Evolutionary conservation across 257 asterid genomes (phyloP).

Genomic region (Solanum lycopersicoides): DNA sequence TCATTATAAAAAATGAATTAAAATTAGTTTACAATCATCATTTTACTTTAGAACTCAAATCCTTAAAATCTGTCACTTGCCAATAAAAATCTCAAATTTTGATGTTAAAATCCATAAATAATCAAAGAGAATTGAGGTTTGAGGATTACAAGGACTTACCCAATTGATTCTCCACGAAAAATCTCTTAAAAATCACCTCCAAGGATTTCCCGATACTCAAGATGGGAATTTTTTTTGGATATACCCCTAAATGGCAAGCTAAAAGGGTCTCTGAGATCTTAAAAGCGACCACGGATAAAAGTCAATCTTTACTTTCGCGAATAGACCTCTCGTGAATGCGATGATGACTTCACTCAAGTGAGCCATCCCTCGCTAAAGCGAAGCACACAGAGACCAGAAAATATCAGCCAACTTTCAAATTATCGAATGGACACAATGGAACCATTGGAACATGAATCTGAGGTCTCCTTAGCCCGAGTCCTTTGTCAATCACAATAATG

Average conservation of each 20-base stretch:
- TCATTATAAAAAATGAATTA: not conserved
- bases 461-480: not conserved
- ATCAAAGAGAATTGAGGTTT: no score
- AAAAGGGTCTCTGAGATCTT: not conserved
- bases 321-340: no score
- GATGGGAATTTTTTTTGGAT: no score
- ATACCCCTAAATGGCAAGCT: no score
- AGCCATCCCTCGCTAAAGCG: not conserved
- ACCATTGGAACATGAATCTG: no score
- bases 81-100: no score
- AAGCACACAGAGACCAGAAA: not conserved
- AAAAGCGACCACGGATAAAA: not conserved
- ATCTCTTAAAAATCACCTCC: not conserved
- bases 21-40: no score
- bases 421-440: not conserved
- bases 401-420: not conserved
- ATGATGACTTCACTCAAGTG: not conserved
- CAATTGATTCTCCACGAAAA: not conserved
- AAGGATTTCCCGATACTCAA: not conserved
- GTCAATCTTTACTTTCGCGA: no score
- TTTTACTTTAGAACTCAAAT: no score
- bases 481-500: not conserved
- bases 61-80: no score
- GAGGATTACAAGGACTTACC: not conserved
- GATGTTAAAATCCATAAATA: not conserved